phyloP scores from a whole-genome alignment of 768 basidiomycete species.

The Butyriboletus loyo region DNA sequence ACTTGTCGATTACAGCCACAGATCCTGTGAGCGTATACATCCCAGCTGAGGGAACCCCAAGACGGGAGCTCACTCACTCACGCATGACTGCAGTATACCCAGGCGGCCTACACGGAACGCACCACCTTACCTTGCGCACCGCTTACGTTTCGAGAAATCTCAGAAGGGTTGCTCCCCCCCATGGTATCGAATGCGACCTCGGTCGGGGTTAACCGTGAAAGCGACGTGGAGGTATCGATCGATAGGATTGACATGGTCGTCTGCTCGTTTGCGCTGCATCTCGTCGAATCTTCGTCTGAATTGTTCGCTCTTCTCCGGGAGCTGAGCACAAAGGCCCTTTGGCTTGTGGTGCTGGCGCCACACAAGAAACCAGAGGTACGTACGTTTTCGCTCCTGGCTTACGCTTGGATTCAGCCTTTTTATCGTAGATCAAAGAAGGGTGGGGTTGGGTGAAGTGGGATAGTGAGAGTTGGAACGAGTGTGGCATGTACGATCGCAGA shows the following conservation, averaged over 20 bases:
- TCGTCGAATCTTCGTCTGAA: conserved; percentile 57
- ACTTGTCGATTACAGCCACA: conserved; percentile 21
- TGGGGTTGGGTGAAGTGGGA: conserved; percentile 71
- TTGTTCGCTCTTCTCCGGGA: conserved; percentile 65
- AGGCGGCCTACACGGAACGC: conserved; percentile 53
- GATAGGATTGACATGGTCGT: conserved; percentile 55
- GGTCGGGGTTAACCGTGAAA: not conserved
- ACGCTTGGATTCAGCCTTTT: not conserved
- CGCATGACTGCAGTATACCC: conserved; percentile 48
- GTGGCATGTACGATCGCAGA: conserved; percentile 37
- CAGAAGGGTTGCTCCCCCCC: conserved; percentile 51
- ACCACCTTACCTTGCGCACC: conserved; percentile 53
- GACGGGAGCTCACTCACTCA: conserved; percentile 7
- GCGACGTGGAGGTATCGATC: not conserved
- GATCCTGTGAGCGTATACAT: conserved; percentile 21
- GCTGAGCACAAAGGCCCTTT: conserved; percentile 55
- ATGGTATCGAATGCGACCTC: conserved; percentile 10
- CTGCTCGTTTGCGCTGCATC: conserved; percentile 74
- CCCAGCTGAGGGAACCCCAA: not conserved
- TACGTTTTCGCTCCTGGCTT: not conserved
- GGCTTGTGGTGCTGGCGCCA: conserved; percentile 69
- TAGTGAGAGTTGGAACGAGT: conserved; percentile 43
- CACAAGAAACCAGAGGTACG: conserved; percentile 74
- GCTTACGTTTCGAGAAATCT: conserved; percentile 61
- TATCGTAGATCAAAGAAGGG: conserved; percentile 53